Percentiles rank a stretch among this genome's conserved stretches.
Evolutionary conservation across 495 filamentous ascomycete genomes (phyloP).

Genomic region (Chaetomium tenue): DNA sequence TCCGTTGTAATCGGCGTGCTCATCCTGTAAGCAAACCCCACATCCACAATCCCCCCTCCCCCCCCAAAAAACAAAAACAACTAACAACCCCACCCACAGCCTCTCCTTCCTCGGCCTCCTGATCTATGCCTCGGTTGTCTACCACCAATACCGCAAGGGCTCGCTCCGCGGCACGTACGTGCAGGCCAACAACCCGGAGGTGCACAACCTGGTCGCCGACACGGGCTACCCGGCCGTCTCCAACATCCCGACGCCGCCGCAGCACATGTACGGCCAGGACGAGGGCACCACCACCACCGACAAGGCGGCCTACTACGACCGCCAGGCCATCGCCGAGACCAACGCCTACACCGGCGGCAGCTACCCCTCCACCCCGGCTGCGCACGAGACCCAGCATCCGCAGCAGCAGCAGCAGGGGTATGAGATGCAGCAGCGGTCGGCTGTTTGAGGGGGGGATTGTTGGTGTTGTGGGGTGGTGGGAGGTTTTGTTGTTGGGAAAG

Average conservation of each 20-base stretch:
- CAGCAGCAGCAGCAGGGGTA: neutral
- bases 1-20: conserved; percentile 20
- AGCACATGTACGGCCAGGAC: conserved; percentile 13
- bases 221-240: conserved; percentile 9
- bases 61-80: neutral
- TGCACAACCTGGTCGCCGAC: conserved; percentile 15
- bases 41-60: neutral
- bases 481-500: neutral
- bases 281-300: conserved; percentile 4
- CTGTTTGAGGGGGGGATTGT: neutral
- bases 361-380: neutral
- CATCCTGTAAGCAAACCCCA: conserved; percentile 31
- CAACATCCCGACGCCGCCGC: neutral
- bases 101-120: conserved; percentile 38
- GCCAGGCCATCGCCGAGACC: neutral
- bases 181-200: conserved; percentile 17
- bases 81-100: conserved; percentile 19
- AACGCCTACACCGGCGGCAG: no score
- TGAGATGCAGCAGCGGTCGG: conserved; percentile 1
- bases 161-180: conserved; percentile 20
- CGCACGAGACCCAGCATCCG: neutral
- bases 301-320: neutral
- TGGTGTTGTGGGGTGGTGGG: neutral
- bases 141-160: conserved; percentile 32
- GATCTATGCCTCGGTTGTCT: conserved; percentile 33